These are phyloP conservation scores for Hippophae gyantsensis DNA, from an alignment of 306 rosid species.

Conservation along the genomic window DNA sequence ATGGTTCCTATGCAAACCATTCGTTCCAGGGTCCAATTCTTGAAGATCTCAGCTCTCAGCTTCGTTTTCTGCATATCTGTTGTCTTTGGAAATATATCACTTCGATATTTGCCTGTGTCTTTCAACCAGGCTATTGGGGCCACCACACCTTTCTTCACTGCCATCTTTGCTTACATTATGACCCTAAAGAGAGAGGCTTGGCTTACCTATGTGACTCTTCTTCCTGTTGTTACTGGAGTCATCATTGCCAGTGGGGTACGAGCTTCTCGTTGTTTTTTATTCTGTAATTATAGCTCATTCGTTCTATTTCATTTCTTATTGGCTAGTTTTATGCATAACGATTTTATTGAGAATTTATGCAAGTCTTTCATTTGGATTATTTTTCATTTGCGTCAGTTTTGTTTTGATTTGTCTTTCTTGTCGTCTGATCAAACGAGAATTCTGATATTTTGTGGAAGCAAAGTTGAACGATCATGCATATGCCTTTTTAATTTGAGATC, in stretches of 20 bases:
- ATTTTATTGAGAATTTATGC: not conserved
- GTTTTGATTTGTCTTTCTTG: not conserved
- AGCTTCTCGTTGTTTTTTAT: not conserved
- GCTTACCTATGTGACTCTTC: slow-evolving; percentile 79
- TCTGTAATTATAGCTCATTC: no score
- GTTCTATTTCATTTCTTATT: not conserved
- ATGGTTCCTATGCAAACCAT: slow-evolving; percentile 89
- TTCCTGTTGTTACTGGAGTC: slow-evolving; percentile 94
- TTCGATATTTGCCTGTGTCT: slow-evolving; percentile 80
- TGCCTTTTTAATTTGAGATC: slow-evolving; percentile 3
- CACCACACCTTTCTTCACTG: slow-evolving; percentile 94
- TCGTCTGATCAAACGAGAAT: slow-evolving; percentile 11
- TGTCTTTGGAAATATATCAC: slow-evolving; percentile 87
- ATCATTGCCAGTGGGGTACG: slow-evolving; percentile 96
- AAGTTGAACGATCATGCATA: no score
- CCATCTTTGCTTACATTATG: slow-evolving; percentile 82
- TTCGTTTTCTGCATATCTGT: slow-evolving; percentile 81
- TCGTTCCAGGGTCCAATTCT: slow-evolving; percentile 75
- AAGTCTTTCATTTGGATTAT: slow-evolving; percentile 3
- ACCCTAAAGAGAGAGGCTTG: slow-evolving; percentile 90
- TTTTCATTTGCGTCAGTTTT: not conserved
- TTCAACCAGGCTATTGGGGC: slow-evolving; percentile 97
- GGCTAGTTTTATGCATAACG: not conserved
- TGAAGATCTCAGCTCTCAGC: slow-evolving; percentile 85
- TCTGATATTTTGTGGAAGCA: not conserved